Conservation (phyloP, 805 yeast genomes). For the Lachancea dasiensis region DNA sequence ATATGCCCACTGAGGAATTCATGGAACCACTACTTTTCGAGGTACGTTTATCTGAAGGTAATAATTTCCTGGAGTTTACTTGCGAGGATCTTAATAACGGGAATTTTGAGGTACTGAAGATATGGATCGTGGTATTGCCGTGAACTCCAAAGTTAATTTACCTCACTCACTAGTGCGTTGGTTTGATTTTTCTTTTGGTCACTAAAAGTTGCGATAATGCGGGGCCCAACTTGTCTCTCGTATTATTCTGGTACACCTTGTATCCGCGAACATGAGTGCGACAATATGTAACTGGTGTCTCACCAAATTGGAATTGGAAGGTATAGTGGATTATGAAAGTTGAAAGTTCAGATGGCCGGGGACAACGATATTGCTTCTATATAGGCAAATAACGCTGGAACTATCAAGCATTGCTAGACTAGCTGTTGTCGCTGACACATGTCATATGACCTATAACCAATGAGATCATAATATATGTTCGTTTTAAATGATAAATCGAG, state of each 20-base stretch:
- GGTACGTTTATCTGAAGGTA: conserved; percentile 28
- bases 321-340: too few species aligned
- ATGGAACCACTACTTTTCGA: conserved; percentile 21
- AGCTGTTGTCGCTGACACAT: not conserved
- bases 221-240: too few species aligned
- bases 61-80: conserved; percentile 24
- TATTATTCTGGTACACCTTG: too few species aligned
- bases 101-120: conserved; percentile 21
- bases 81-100: conserved; percentile 16
- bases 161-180: not conserved
- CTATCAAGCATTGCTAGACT: too few species aligned
- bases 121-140: conserved; percentile 32
- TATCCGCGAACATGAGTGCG: too few species aligned
- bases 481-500: not conserved
- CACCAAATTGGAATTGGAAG: too few species aligned
- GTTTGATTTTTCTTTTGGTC: not conserved
- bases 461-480: conserved; percentile 22
- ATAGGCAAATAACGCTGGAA: too few species aligned
- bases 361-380: too few species aligned
- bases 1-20: conserved; percentile 3
- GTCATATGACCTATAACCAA: conserved; percentile 19
- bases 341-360: too few species aligned
- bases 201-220: not conserved
- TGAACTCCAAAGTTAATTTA: conserved; percentile 11
- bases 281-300: too few species aligned